These are phyloP conservation scores for Allium sativum DNA, from an alignment of 106 monocot species.

Conservation along the genomic window DNA sequence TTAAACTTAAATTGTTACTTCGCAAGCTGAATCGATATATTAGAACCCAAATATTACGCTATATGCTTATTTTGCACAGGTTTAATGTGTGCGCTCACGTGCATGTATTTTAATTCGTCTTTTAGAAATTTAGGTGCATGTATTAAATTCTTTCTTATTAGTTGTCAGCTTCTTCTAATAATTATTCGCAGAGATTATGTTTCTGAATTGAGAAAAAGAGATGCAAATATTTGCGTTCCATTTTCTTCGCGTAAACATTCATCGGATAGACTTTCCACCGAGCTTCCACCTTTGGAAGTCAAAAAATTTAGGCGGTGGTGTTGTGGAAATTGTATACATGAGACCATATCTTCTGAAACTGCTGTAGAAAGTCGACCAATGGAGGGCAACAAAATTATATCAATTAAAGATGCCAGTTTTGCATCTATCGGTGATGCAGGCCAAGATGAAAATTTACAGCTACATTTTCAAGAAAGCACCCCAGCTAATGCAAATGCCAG, in stretches of 20 bases:
- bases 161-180: constrained; percentile 6
- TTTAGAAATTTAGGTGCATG: not conserved
- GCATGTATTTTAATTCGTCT: not conserved
- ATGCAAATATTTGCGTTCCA: constrained; percentile 44
- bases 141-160: not conserved
- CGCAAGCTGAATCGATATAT: not conserved
- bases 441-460: not conserved
- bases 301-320: constrained; percentile 66
- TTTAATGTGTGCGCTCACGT: not conserved
- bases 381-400: constrained; percentile 2
- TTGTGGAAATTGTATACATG: constrained; percentile 45
- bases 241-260: constrained; percentile 15
- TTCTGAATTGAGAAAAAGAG: constrained; percentile 36
- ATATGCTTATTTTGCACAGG: not conserved
- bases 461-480: constrained; percentile 6
- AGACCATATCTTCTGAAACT: constrained; percentile 9
- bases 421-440: no score
- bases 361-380: constrained; percentile 9
- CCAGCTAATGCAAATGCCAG: constrained; percentile 2
- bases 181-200: constrained; percentile 39
- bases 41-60: not conserved
- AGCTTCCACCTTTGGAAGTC: constrained; percentile 33
- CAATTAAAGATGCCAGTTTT: constrained; percentile 10
- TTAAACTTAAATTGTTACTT: not conserved
- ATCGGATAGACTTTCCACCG: constrained; percentile 9